Base-by-base conservation (phyloP, 805 yeast genomes). In the Clavispora asparagi region DNA sequence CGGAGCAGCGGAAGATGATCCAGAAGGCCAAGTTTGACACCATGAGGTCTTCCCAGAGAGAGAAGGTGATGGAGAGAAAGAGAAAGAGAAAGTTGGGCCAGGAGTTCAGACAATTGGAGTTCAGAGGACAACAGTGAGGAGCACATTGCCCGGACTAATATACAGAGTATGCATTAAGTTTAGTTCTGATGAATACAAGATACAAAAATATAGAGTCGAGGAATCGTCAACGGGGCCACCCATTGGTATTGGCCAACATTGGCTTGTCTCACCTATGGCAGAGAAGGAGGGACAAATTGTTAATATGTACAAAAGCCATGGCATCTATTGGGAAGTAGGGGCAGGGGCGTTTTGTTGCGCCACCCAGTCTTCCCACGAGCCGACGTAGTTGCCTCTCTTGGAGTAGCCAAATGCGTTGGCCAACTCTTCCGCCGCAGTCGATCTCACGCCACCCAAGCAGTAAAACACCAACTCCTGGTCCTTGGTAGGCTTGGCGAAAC, bases 401-500 rank as follows among this genome's bases (percentile, higher is more conserved):
- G 76, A 69, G 67, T 92, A 92, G 10, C 97, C 98, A 66, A 84
- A 88, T 23, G 96, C 86, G 50, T 82, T 79, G 12, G 98, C 98
- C 60, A 92, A 74, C 61, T 88, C 95, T 62, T 89, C 96, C 38
- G 97, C 91, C 51, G 89, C 88, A 39, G 88, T 77, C 23, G 95
- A 85, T 72, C 99, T 82, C 40, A 90, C 86, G 46, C 99, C 99
- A 8, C 87, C 96, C 41, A 86, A 79, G 68, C 99, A 92, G 70
- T 91, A 91, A 68, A 92, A 91, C 37, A 92, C 78, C 61, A 92
- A 73, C 54, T 87, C 87, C 60, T 85, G 79, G 42, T 81, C 82
- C 41, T 71, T 65, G 7, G 68, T 56, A 3, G 99, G 99, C 70
- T 92, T 92, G 12, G 73, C 74, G 59, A 90, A 83, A 12, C 95